Evolutionary conservation across 257 asterid species (phyloP).

Genomic region (Jasminum sambac): DNA sequence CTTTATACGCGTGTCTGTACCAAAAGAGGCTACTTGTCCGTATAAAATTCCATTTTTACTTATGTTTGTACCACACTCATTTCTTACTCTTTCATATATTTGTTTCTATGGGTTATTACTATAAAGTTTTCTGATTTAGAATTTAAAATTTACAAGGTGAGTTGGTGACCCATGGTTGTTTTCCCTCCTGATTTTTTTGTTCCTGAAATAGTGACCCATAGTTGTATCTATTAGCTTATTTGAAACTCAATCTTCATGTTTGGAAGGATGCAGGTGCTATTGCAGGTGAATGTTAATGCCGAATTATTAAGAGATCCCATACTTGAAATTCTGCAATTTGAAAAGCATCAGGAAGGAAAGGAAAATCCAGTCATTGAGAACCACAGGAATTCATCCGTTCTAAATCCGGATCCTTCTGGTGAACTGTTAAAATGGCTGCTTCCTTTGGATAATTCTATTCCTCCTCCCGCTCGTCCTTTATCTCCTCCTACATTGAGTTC

Average conservation of each 20-base stretch:
- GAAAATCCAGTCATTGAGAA: conserved; percentile 46
- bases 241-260: conserved; percentile 59
- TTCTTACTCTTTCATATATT: not conserved
- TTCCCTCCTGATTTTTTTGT: conserved; percentile 7
- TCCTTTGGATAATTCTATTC: conserved; percentile 86
- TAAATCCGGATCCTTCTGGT: conserved; percentile 70
- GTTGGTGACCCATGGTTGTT: no score
- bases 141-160: conserved; percentile 23
- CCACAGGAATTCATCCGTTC: conserved; percentile 36
- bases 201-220: conserved; percentile 18
- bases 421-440: conserved; percentile 88
- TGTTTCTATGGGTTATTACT: conserved; percentile 9
- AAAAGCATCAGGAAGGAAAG: conserved; percentile 67
- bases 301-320: conserved; percentile 77
- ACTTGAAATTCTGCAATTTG: conserved; percentile 94
- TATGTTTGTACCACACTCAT: conserved; percentile 11
- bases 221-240: conserved; percentile 36
- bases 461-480: conserved; percentile 64
- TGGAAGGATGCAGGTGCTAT: conserved; percentile 99
- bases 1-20: conserved; percentile 13
- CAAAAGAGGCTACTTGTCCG: conserved; percentile 2
- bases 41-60: conserved; percentile 13
- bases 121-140: conserved; percentile 15
- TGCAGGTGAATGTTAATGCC: conserved; percentile 83
- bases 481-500: conserved; percentile 72